phyloP scores from a whole-genome alignment of 2,329 filamentous ascomycete genomes.

The Fusarium sp. region DNA sequence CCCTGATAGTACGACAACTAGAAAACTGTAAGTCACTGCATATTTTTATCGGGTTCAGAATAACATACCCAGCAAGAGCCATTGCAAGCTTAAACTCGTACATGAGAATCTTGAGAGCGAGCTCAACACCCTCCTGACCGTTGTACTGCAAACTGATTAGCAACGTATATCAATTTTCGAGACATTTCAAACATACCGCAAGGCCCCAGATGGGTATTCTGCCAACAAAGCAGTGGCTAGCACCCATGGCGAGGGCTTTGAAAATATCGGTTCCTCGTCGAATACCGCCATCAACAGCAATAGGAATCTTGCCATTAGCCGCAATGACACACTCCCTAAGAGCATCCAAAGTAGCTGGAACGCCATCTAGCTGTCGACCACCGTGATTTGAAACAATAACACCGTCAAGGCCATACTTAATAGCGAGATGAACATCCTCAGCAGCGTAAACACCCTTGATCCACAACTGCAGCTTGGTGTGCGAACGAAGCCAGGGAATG shows the following conservation, averaged over 20 bases:
- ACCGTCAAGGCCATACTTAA: conserved; percentile 50
- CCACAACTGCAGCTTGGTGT: conserved; percentile 60
- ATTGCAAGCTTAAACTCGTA: conserved; percentile 48
- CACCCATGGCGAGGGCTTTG: conserved; percentile 53
- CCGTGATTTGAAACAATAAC: conserved; percentile 49
- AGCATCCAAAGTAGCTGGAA: conserved; percentile 69
- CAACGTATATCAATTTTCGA: not conserved
- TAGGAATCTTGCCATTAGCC: conserved; percentile 71
- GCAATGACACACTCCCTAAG: conserved; percentile 73
- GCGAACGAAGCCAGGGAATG: conserved; percentile 71
- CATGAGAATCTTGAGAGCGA: conserved; percentile 56
- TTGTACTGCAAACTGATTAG: conserved; percentile 40
- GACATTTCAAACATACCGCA: conserved; percentile 26
- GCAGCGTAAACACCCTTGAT: conserved; percentile 54
- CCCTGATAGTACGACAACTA: conserved; percentile 41
- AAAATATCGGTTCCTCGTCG: conserved; percentile 52
- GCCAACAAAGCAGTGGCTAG: conserved; percentile 42
- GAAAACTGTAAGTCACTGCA: not conserved
- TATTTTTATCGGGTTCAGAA: not conserved
- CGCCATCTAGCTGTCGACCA: conserved; percentile 55
- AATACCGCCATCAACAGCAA: conserved; percentile 61
- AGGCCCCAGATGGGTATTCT: conserved; percentile 58
- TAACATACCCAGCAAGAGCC: conserved; percentile 43
- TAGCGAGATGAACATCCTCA: conserved; percentile 51
- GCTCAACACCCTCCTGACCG: conserved; percentile 49